Evolutionary conservation across 2,329 filamentous ascomycete species (phyloP), one percentile per base, ranked within the genome.

Genomic region (Aspergillus sp.): DNA sequence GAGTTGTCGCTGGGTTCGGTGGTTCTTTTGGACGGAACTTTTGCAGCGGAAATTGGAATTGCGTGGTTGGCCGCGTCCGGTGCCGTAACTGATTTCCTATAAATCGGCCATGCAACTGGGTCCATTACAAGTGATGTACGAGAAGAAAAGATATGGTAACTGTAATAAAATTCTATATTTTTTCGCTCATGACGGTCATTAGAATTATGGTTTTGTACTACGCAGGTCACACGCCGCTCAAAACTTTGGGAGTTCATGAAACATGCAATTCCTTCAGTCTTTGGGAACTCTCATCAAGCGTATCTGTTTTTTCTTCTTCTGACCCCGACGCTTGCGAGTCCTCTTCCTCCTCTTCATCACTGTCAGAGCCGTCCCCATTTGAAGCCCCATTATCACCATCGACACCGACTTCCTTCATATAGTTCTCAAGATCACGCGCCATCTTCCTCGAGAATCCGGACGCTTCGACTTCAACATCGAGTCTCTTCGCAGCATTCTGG

Each of bases 371-470:
- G 22, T 73, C 75, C 3, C 73, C 74, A 23, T 58, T 55, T n/a
- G 25, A n/a, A 28, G 38, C 50, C 6, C 73, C 72, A 56, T 80
- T 78, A 68, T 84, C 82, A 3, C 83, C 82, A 64, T 87, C 84
- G 13, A 84, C 82, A 8, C 86, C 86, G 50, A 89, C 83, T 56
- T 88, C 86, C 73, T 93, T 90, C 80, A 99, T 95, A 67, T 96
- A 97, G 9, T 87, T 85, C 73, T 97, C 95, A 17, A 99, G 81
- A 69, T 99, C 95, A 77, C 95, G 96, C 17, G 92, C 87, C 90
- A 97, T 97, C 80, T 97, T 98, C 82, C 90, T 96, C 22, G 92
- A 96, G 76, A 99, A 98, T 0, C 95, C 95, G 2, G 92, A 96
- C 0, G 95, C 95, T 73, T 96, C 91, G 1, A 96, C 93, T 34